Evolutionary conservation across 2,329 filamentous ascomycete species (phyloP), one percentile per base, ranked within the genome.

Genomic region (Fusarium brevicatenulatum): DNA sequence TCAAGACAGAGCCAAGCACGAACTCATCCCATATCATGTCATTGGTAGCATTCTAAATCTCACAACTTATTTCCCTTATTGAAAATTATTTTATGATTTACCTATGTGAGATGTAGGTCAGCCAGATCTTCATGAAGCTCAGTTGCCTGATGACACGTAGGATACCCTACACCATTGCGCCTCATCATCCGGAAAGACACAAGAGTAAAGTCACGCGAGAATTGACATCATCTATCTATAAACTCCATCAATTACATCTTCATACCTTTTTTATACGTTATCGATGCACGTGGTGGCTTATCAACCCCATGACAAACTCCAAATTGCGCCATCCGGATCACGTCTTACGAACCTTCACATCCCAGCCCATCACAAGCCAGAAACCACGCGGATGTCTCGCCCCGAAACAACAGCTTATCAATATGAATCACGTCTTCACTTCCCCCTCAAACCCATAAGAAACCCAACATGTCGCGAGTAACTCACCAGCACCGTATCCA

Each of bases 281-380:
- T 65, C 5, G 7, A 32, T 19, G n/a, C 66, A 63, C 37, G 62
- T 63, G 55, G 34, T 67, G 30, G 36, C 9, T 40, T 10, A 44
- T 36, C 7, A 39, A 4, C 36, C 23, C 42, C 23, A 39, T 42
- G 43, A 46, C 30, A 64, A 49, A 36, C 50, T 47, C 11, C 54
- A 28, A 37, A 76, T 76, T 62, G 71, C 73, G 73, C 73, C 72
- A 76, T 76, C 63, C 21, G 57, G 55, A 72, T 76, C 53, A 66
- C 65, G 50, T 70, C 73, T 76, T 72, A 67, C 73, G 73, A 74
- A 63, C 58, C 4, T 37, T 37, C 32, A 21, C 23, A 18, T 18
- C 32, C 60, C 10, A 55, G 54, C 70, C 72, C 70, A 67, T 65
- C 52, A 69, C 18, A 54, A 60, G 57, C 54, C 65, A 39, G 50